Evolutionary conservation across 805 yeast species (phyloP).

Genomic region (Candida boleticola): DNA sequence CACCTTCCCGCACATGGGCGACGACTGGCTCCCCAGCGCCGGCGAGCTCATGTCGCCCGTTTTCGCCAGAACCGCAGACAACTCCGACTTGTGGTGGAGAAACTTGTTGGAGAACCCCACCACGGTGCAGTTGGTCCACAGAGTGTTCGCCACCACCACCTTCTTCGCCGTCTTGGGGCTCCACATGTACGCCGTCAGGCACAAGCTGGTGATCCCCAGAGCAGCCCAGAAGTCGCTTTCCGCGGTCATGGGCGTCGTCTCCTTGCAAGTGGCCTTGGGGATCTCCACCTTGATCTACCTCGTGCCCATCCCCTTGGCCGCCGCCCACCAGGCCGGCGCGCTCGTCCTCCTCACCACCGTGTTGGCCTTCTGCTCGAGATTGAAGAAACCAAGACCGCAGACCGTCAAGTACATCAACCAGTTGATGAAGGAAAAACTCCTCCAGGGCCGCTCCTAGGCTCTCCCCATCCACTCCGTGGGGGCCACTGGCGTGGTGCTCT

Average conservation of each 20-base stretch:
- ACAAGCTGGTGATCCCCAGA: constrained; percentile 56
- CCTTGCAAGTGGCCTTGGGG: constrained; percentile 83
- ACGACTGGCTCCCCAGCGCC: constrained; percentile 68
- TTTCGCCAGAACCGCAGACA: constrained; percentile 64
- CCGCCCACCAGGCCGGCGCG: constrained; percentile 97
- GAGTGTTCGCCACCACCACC: constrained; percentile 80
- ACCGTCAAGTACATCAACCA: constrained; percentile 28
- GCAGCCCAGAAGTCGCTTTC: constrained; percentile 54
- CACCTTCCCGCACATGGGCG: constrained; percentile 97
- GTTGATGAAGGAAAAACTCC: constrained; percentile 26
- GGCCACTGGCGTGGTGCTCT: background rate
- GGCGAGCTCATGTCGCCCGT: constrained; percentile 75
- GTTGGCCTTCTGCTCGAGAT: constrained; percentile 43
- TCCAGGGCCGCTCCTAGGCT: background rate
- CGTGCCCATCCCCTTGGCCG: constrained; percentile 91
- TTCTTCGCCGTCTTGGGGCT: constrained; percentile 66
- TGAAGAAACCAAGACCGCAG: constrained; percentile 39
- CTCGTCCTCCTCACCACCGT: constrained; percentile 80
- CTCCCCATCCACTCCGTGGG: background rate
- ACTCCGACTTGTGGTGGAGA: constrained; percentile 83
- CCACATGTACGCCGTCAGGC: constrained; percentile 64
- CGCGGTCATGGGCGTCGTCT: constrained; percentile 76
- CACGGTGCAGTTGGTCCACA: constrained; percentile 89
- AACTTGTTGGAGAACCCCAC: constrained; percentile 93
- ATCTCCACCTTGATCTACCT: constrained; percentile 80